phyloP scores from a whole-genome alignment of 2,329 filamentous ascomycete genomes.

The Beauveria rudraprayagi region DNA sequence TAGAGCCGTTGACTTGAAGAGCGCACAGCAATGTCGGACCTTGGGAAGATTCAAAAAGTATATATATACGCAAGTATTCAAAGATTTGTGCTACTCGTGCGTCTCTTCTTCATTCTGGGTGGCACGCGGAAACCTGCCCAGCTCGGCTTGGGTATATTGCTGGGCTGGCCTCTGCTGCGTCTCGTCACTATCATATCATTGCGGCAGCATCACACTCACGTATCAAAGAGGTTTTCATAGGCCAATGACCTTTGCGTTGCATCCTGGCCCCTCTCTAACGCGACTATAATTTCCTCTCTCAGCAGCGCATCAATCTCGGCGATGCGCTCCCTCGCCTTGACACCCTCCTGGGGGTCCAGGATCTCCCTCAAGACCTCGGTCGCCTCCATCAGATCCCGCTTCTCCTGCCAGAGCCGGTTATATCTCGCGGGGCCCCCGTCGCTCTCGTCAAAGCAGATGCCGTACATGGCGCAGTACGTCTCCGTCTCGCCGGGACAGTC shows the following conservation, averaged over 20 bases:
- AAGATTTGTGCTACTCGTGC: too few relatives aligned
- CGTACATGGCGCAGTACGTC: conserved; percentile 25
- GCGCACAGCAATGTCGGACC: too few relatives aligned
- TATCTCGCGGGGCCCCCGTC: conserved; percentile 2
- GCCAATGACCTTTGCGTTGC: neutral
- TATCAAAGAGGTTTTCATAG: neutral
- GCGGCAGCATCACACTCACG: neutral
- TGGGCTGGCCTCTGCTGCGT: neutral
- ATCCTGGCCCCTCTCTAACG: neutral
- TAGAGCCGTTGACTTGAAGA: neutral
- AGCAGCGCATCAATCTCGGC: neutral
- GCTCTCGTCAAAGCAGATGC: conserved; percentile 23
- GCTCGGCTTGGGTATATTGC: neutral
- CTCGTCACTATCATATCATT: neutral
- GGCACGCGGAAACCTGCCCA: neutral
- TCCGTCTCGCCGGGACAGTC: conserved; percentile 36
- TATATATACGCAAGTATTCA: too few relatives aligned
- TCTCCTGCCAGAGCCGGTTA: conserved; percentile 7
- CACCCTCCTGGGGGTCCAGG: conserved; percentile 1
- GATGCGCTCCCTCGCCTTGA: conserved; percentile 4
- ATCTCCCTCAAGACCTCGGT: conserved; percentile 5
- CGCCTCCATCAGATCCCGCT: conserved; percentile 4
- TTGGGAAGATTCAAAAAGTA: too few relatives aligned
- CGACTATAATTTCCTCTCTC: neutral
- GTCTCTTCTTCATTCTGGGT: too few relatives aligned